Percentiles rank a stretch among this genome's conserved stretches.
These are phyloP conservation scores for Podochytrium sp. DNA, from an alignment of 192 early-diverging fungal genomes.

Conservation along the genomic window DNA sequence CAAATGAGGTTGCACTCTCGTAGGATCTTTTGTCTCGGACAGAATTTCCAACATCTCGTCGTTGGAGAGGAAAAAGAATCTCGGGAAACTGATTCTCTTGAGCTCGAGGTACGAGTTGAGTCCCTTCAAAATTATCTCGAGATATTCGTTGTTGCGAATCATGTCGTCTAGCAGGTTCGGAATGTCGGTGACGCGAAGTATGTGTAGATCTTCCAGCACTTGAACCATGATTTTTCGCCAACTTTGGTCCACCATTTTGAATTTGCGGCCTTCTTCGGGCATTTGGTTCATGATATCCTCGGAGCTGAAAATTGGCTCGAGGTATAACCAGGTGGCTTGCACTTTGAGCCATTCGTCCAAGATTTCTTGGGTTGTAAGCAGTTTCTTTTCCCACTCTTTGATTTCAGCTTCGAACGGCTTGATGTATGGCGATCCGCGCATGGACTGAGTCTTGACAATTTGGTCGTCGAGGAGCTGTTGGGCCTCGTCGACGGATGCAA, in stretches of 20 bases:
- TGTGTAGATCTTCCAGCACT: slow-evolving; percentile 57
- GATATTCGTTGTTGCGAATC: slow-evolving; percentile 53
- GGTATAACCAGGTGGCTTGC: slow-evolving; percentile 68
- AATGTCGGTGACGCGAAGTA: slow-evolving; percentile 61
- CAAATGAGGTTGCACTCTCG: slow-evolving; percentile 65
- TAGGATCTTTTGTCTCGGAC: slow-evolving; percentile 69
- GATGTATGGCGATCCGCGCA: slow-evolving; percentile 70
- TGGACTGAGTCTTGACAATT: slow-evolving; percentile 71
- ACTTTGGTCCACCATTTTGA: slow-evolving; percentile 59
- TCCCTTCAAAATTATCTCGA: slow-evolving; percentile 67
- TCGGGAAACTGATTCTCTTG: slow-evolving; percentile 63
- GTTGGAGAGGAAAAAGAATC: slow-evolving; percentile 71
- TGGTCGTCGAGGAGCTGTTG: slow-evolving; percentile 70
- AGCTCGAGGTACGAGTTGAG: slow-evolving; percentile 66
- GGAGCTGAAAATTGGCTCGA: slow-evolving; percentile 66
- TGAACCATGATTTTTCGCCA: slow-evolving; percentile 66
- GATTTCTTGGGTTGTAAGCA: slow-evolving; percentile 63
- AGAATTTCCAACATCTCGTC: slow-evolving; percentile 73
- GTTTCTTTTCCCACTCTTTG: slow-evolving; percentile 64
- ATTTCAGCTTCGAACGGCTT: slow-evolving; percentile 68
- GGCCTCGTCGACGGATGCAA: slow-evolving; percentile 60
- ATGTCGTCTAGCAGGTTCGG: slow-evolving; percentile 63
- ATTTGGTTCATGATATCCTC: slow-evolving; percentile 76
- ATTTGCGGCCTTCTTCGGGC: slow-evolving; percentile 68
- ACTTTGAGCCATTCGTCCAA: slow-evolving; percentile 71